Evolutionary conservation across 2,329 filamentous ascomycete species (phyloP), one percentile per base, ranked within the genome.

Genomic region (Rhinocladiella similis): DNA sequence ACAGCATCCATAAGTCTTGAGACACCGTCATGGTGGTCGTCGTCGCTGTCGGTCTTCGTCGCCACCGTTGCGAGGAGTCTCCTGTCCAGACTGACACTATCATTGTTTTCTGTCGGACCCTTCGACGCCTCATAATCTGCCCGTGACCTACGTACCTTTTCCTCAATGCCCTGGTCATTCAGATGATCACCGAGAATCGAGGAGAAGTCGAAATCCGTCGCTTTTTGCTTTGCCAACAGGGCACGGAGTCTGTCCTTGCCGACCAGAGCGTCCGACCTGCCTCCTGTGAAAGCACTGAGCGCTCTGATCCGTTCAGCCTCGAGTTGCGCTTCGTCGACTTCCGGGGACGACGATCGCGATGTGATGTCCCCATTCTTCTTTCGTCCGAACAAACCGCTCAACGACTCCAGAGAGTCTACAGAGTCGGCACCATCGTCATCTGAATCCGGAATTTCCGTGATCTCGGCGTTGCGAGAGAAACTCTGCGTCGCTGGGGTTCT

Each of bases 371-470:
- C 52, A 41, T 61, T 57, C 27, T 61, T 57, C 13, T 63, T 54
- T 19, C 70, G 67, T 18, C 66, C 64, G 14, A 81, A 66, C 1
- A 87, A 69, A 42, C 81, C 77, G 4, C 81, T 78, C 13, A 87
- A 76, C 25, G 81, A 78, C 56, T 80, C 80, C 18, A 84, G 66
- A 1, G 78, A 80, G 50, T 73, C 76, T 56, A 82, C 75, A 0
- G 86, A 87, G 47, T 82, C 79, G 25, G 80, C 80, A 16, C 81
- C 81, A n/a, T 89, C 87, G 9, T 88, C 87, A 66, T 92, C 89
- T 0, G 89, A 91, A 52, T 83, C 86, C 45, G 79, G 80, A 39
- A 92, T 76, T 22, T 56, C 65, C 2, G 79, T 69, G 53, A 78
- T 71, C 51, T 77, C 69, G 2, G 82, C 82, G 64, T 80, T 74